These are phyloP conservation scores for Cystobasidium tubakii DNA, from an alignment of 768 basidiomycete species.

Conservation along the genomic window DNA sequence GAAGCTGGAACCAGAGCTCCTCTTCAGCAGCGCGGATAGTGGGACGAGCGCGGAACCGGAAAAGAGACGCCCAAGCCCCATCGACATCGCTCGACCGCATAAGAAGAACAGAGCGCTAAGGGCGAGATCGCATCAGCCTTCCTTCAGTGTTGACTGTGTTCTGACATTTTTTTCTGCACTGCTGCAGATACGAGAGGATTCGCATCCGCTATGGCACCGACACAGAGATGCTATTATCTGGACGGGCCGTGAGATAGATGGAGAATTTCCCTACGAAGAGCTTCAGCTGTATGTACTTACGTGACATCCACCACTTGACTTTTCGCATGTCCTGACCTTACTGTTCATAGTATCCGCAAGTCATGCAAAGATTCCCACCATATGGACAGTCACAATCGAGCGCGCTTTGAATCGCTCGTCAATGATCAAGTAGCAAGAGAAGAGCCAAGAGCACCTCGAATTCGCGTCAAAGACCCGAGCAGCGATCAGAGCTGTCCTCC, in stretches of 20 bases:
- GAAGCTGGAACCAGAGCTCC: not conserved
- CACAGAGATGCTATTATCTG: slow-evolving; percentile 27
- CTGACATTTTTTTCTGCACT: too few species aligned
- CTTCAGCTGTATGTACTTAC: not conserved
- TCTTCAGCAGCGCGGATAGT: slow-evolving; percentile 13
- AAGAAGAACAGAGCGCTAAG: not conserved
- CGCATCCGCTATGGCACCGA: slow-evolving; percentile 8
- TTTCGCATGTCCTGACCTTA: not conserved
- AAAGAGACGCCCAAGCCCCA: not conserved
- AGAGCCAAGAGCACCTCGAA: slow-evolving; percentile 3
- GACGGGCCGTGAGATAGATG: slow-evolving; percentile 23
- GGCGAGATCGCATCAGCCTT: not conserved
- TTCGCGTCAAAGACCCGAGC: not conserved
- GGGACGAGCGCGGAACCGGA: not conserved
- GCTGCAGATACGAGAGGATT: not conserved
- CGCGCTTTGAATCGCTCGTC: not conserved
- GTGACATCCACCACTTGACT: not conserved
- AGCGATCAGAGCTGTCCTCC: slow-evolving; percentile 5
- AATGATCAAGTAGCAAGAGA: slow-evolving; percentile 12
- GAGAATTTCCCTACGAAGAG: not conserved
- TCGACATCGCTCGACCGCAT: not conserved
- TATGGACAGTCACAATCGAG: not conserved
- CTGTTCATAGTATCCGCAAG: not conserved
- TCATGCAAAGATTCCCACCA: not conserved
- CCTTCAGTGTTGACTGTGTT: too few species aligned